phyloP scores from a whole-genome alignment of 1,284 basidiomycete species.

The Rhodotorula mucilaginosa region DNA sequence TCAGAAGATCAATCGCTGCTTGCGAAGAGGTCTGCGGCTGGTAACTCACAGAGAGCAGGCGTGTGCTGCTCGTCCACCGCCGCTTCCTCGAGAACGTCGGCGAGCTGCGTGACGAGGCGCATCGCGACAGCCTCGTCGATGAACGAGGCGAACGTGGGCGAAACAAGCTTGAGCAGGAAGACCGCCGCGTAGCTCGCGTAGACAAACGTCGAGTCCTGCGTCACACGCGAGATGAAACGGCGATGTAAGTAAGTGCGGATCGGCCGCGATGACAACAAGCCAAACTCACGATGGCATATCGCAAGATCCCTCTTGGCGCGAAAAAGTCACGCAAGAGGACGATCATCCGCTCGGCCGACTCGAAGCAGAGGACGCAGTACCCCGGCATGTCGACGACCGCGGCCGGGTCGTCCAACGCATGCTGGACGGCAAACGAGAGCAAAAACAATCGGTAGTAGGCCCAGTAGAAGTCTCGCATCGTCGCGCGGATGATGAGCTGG shows the following conservation, averaged over 20 bases:
- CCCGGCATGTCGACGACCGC: conserved; percentile 43
- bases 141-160: conserved; percentile 37
- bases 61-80: conserved; percentile 39
- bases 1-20: background rate
- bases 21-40: background rate
- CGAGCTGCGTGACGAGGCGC: conserved; percentile 36
- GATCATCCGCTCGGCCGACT: conserved; percentile 40
- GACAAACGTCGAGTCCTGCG: conserved; percentile 47
- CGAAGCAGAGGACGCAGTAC: conserved; percentile 44
- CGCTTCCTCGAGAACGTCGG: conserved; percentile 32
- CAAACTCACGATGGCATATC: conserved; percentile 45
- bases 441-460: conserved; percentile 43
- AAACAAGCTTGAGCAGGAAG: conserved; percentile 47
- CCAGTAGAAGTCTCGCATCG: conserved; percentile 29
- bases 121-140: conserved; percentile 39
- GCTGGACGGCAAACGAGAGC: conserved; percentile 51
- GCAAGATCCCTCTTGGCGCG: conserved; percentile 46
- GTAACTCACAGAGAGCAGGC: conserved; percentile 18
- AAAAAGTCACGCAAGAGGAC: conserved; percentile 47
- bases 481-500: background rate
- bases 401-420: conserved; percentile 47
- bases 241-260: background rate
- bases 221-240: background rate
- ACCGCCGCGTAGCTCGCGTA: conserved; percentile 50
- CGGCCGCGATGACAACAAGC: background rate